Evolutionary conservation across 2,329 filamentous ascomycete genomes (phyloP).

Genomic region (Colletotrichum theobromicola): DNA sequence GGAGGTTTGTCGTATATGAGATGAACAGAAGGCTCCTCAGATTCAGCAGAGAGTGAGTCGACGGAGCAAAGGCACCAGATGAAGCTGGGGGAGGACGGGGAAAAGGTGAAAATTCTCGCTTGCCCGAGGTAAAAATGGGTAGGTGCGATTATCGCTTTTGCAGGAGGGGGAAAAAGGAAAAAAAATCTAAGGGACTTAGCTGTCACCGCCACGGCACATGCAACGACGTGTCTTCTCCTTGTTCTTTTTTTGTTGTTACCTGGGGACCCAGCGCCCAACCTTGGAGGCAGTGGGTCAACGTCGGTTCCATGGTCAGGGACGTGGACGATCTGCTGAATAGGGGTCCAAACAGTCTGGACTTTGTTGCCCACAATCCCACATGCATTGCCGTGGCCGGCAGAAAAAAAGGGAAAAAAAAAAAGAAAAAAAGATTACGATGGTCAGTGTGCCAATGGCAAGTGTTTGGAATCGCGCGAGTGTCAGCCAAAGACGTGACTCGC

Average conservation of each 20-base stretch:
- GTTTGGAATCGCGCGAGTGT: constrained; percentile 2
- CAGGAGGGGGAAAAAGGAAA: not conserved
- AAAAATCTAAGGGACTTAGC: not conserved
- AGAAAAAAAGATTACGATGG: constrained; percentile 6
- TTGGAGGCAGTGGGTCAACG: not conserved
- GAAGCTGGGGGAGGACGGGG: not conserved
- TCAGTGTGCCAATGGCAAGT: not conserved
- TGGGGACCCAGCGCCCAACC: not conserved
- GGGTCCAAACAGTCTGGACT: constrained; percentile 10
- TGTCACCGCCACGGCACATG: constrained; percentile 6
- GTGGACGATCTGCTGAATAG: constrained; percentile 12
- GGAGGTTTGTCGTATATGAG: not conserved
- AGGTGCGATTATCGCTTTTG: not conserved
- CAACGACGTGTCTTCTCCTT: constrained; percentile 8
- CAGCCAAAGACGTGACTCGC: constrained; percentile 10
- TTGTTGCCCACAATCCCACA: not conserved
- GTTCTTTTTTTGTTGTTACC: not conserved
- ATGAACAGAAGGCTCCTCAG: constrained; percentile 1
- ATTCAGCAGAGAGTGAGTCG: not conserved
- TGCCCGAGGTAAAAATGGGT: constrained; percentile 4
- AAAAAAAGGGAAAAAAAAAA: constrained; percentile 13
- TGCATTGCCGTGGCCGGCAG: not conserved
- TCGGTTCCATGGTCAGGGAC: not conserved
- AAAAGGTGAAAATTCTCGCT: constrained; percentile 1
- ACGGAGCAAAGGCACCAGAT: not conserved